Conservation (phyloP, 2,329 filamentous ascomycete genomes). For the Capronia americana region DNA sequence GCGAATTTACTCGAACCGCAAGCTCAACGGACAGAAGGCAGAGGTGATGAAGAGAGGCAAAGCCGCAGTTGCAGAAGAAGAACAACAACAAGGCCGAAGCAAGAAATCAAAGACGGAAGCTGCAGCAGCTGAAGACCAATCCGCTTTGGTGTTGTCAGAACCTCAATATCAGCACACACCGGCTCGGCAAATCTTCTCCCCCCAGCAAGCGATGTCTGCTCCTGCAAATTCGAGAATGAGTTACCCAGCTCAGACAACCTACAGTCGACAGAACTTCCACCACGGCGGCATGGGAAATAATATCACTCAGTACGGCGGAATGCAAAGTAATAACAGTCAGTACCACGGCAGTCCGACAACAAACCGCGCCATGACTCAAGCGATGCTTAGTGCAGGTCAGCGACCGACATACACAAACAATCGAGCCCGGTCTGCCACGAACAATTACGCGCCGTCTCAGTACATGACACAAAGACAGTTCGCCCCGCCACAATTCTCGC, state of each 20-base stretch:
- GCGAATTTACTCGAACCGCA: conserved; percentile 45
- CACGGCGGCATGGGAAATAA: background rate
- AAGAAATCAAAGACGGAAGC: conserved; percentile 22
- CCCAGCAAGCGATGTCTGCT: background rate
- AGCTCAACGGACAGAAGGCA: conserved; percentile 45
- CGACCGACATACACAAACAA: background rate
- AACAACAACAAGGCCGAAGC: background rate
- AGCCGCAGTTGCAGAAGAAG: conserved; percentile 35
- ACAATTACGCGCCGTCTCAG: background rate
- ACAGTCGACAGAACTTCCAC: background rate
- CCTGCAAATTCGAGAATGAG: background rate
- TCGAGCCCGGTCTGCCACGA: background rate
- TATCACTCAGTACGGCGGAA: background rate
- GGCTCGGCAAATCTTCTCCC: too few species aligned
- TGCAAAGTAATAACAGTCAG: background rate
- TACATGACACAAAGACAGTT: background rate
- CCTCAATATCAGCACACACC: background rate
- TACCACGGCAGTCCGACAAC: background rate
- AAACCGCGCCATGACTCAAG: background rate
- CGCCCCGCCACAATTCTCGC: background rate
- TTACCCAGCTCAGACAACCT: background rate
- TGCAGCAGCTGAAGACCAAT: background rate
- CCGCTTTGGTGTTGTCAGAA: background rate
- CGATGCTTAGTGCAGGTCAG: background rate
- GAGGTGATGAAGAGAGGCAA: conserved; percentile 46